Evolutionary conservation across 1,139 yeast genomes (phyloP).

Genomic region (Suhomyces guaymorum): DNA sequence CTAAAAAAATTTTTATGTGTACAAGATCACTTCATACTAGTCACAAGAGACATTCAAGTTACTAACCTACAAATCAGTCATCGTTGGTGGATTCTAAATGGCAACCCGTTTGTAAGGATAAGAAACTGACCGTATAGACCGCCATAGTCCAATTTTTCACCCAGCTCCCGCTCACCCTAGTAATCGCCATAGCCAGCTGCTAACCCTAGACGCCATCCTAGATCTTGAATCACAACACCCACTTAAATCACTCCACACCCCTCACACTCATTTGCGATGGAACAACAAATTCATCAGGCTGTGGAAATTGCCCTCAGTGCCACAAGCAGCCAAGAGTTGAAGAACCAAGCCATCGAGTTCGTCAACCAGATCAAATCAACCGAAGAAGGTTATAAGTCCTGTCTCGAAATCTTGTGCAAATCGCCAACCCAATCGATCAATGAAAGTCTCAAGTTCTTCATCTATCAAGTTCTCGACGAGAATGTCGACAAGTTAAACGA

Average conservation of each 20-base stretch:
- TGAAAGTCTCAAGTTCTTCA: slow-evolving; percentile 68
- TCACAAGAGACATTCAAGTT: too few relatives aligned
- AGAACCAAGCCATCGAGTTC: slow-evolving; percentile 82
- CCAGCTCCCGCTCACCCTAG: too few relatives aligned
- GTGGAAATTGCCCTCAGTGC: slow-evolving; percentile 86
- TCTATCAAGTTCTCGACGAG: slow-evolving; percentile 78
- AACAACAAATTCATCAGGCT: slow-evolving; percentile 88
- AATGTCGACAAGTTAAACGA: slow-evolving; percentile 48
- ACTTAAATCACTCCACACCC: background rate
- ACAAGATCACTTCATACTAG: slow-evolving; percentile 4
- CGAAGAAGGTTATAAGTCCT: slow-evolving; percentile 76
- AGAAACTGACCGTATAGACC: too few relatives aligned
- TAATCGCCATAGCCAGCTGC: too few relatives aligned
- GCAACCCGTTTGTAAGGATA: too few relatives aligned
- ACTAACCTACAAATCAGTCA: too few relatives aligned
- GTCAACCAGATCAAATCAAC: slow-evolving; percentile 75
- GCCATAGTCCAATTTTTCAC: too few relatives aligned
- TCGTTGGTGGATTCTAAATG: too few relatives aligned
- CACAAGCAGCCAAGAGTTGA: slow-evolving; percentile 65
- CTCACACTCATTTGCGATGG: slow-evolving; percentile 60
- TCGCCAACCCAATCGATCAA: slow-evolving; percentile 30
- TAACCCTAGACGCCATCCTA: slow-evolving; percentile 2
- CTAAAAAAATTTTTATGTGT: slow-evolving; percentile 12
- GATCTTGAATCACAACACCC: background rate
- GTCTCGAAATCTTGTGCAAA: slow-evolving; percentile 58